Conservation (phyloP, 305 asterid genomes). For the Solanum hybrid region DNA sequence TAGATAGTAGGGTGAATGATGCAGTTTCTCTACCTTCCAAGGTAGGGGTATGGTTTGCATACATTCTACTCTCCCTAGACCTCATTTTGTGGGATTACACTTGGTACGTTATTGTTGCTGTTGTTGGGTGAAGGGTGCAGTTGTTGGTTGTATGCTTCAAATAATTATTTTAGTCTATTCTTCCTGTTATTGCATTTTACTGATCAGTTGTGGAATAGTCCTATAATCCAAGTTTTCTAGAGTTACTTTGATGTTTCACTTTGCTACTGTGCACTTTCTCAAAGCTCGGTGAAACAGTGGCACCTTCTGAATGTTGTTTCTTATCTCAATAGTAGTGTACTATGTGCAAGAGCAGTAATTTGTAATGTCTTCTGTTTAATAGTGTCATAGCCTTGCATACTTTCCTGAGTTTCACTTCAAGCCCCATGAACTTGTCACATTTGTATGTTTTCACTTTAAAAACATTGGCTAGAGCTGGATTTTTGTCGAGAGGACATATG, state of each 20-base stretch:
- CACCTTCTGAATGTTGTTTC: neutral
- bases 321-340: neutral
- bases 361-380: neutral
- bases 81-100: neutral
- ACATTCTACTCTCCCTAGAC: neutral
- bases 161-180: neutral
- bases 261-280: neutral
- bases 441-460: neutral
- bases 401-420: neutral
- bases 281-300: neutral
- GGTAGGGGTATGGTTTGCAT: neutral
- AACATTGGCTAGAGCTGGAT: neutral
- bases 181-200: neutral
- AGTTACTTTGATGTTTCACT: neutral
- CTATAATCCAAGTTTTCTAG: neutral
- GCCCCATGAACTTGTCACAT: neutral
- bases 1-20: neutral
- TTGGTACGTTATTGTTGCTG: neutral
- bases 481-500: neutral
- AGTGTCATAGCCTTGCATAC: neutral
- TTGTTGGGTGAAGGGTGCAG: neutral
- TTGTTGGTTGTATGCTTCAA: neutral
- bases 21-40: neutral
- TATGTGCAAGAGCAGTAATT: neutral
- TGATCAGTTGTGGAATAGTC: neutral